Evolutionary conservation across 768 basidiomycete species (phyloP).

Genomic region (Coprinopsis cinerea): DNA sequence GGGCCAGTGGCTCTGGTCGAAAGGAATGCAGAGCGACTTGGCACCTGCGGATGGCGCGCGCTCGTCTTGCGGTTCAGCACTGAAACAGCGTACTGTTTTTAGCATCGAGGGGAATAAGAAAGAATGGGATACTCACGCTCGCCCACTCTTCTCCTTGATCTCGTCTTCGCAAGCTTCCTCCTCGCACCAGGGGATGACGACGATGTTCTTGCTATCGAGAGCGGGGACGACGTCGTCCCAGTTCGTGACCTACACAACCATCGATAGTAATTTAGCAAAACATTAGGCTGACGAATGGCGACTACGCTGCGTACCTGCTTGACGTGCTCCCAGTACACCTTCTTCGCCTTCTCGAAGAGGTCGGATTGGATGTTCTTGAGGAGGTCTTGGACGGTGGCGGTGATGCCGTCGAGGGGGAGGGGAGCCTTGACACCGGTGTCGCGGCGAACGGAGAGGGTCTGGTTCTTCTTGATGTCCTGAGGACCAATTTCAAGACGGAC

Average conservation of each 20-base stretch:
- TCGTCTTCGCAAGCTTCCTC: constrained; percentile 90
- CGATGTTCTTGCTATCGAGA: constrained; percentile 81
- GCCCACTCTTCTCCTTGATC: constrained; percentile 91
- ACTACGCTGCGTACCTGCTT: too few species aligned
- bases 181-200: constrained; percentile 96
- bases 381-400: constrained; percentile 49
- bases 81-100: too few species aligned
- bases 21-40: constrained; percentile 94
- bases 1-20: constrained; percentile 81
- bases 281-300: too few species aligned
- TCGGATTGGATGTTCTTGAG: constrained; percentile 85
- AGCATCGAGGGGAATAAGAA: too few species aligned
- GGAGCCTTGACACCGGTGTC: constrained; percentile 46
- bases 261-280: too few species aligned
- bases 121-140: constrained; percentile 62
- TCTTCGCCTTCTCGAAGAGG: constrained; percentile 79
- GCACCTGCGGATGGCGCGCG: constrained; percentile 96
- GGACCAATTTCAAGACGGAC: constrained; percentile 97
- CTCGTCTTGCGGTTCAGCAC: constrained; percentile 85
- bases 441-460: constrained; percentile 82
- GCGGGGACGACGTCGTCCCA: constrained; percentile 95
- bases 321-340: constrained; percentile 63
- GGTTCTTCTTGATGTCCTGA: constrained; percentile 76
- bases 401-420: constrained; percentile 35
- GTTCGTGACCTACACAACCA: too few species aligned